Base-by-base conservation (phyloP, 495 filamentous ascomycete species). In the Cercophora scortea region DNA sequence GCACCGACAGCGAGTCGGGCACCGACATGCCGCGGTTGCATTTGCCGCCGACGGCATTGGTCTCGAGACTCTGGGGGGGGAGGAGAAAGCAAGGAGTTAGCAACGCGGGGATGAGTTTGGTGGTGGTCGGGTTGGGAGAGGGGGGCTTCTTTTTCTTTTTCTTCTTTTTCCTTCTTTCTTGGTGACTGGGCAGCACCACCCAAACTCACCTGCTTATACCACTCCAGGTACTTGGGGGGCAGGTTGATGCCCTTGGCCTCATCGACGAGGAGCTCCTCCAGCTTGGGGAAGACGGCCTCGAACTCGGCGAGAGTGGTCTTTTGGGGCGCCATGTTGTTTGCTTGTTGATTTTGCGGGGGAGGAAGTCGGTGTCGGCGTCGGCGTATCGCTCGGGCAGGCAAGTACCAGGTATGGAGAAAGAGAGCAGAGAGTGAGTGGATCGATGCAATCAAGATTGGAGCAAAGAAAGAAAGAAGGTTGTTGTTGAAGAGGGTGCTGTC, bases 21-120 rank as follows among this genome's bases (percentile, higher is more conserved):
- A 96, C 90, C 47, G 93, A 96, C 82, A 98, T 93, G 70, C 94
- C 93, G 58, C 93, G 89, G 76, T 97, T 98, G 76, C 89, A 92
- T 80, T 98, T 98, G 62, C 93, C 93, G 61, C 94, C 94, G 45
- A 91, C 72, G 13, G 87, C 80, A 69, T 98, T 98, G 77, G 83
- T 79, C 57, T 87, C 76, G 56, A 97, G 78, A 45, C 76, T 80
- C 90, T 95, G 65, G 32, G 25, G 18, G 34, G n/a, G 12, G 17
- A 15, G 35, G 42, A 55, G 9, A 25, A 41, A 50, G 41, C n/a
- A 57, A 19, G 54, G 32, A 15, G 15, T 47, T 44, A 15, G 18
- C 36, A 34, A n/a, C 12, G 1, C 47, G n/a, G 33, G 40, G n/a
- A n/a, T 25, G 2, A 5, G 25, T 25, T 25, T 25, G 25, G 25